A percentile compares a stretch with the other conserved stretches of the same genome.
These are phyloP conservation scores for Emmonsia crescens DNA, from an alignment of 2,329 filamentous ascomycete genomes.

Conservation along the genomic window DNA sequence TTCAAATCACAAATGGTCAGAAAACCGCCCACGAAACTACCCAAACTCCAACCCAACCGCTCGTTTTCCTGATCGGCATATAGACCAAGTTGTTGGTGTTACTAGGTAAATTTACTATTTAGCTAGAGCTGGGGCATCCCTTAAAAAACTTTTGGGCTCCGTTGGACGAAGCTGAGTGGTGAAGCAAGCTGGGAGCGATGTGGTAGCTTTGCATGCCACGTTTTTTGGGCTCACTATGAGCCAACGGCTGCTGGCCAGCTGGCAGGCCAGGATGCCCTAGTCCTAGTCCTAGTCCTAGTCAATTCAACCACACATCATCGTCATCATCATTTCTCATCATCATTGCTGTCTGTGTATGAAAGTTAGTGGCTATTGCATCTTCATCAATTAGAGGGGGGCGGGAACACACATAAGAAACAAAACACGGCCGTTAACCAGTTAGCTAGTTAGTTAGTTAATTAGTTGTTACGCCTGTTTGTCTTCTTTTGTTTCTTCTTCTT, in stretches of 20 bases:
- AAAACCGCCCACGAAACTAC: background rate
- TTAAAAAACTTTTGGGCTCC: background rate
- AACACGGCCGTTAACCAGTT: no score
- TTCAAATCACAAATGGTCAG: background rate
- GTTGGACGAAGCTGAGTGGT: background rate
- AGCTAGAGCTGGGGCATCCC: background rate
- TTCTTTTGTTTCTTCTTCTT: no score
- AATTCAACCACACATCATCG: background rate
- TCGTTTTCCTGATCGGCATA: background rate
- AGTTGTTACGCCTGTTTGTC: no score
- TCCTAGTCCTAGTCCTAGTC: background rate
- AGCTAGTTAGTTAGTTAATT: no score
- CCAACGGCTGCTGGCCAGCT: conserved; percentile 9
- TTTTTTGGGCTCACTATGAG: background rate
- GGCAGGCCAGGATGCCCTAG: background rate
- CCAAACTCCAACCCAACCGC: background rate
- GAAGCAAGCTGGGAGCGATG: background rate
- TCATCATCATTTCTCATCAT: background rate
- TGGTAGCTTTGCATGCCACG: conserved; percentile 3
- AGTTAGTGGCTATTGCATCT: no score
- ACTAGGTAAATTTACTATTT: background rate
- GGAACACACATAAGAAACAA: no score
- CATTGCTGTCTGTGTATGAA: no score
- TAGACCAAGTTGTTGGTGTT: background rate
- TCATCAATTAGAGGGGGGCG: no score